Conservation (phyloP, 495 filamentous ascomycete genomes). For the Neurospora intermedia region DNA sequence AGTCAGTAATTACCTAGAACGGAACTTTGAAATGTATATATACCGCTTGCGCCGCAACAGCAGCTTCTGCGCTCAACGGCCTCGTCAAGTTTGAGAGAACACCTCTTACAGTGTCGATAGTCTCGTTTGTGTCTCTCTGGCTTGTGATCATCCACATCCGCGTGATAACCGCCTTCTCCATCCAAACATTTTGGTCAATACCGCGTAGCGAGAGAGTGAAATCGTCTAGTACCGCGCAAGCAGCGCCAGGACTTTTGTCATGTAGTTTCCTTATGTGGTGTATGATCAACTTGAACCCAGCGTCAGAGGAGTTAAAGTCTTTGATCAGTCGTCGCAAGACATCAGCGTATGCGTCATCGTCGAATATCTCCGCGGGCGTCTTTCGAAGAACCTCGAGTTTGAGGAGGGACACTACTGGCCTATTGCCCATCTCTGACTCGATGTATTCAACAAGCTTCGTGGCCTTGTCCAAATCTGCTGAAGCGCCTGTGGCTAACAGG, state of each 20-base stretch:
- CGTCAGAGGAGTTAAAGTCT: slow-evolving; percentile 44
- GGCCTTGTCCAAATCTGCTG: slow-evolving; percentile 42
- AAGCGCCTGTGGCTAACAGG: slow-evolving; percentile 34
- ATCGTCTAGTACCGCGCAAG: slow-evolving; percentile 47
- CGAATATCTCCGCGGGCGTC: slow-evolving; percentile 34
- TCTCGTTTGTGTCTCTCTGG: slow-evolving; percentile 17
- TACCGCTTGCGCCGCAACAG: slow-evolving; percentile 63
- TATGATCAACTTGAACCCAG: slow-evolving; percentile 58
- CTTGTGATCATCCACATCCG: slow-evolving; percentile 48
- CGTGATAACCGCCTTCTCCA: slow-evolving; percentile 54
- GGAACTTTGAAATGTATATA: slow-evolving; percentile 6
- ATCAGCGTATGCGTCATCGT: slow-evolving; percentile 38
- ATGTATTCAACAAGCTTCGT: slow-evolving; percentile 46
- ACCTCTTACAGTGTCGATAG: slow-evolving; percentile 10
- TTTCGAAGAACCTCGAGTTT: slow-evolving; percentile 52
- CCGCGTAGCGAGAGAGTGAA: slow-evolving; percentile 40
- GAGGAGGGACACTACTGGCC: slow-evolving; percentile 55
- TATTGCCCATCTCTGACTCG: slow-evolving; percentile 49
- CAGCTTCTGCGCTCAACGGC: slow-evolving; percentile 42
- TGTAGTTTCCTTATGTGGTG: slow-evolving; percentile 58
- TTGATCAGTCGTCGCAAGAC: slow-evolving; percentile 46
- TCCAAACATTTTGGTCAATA: slow-evolving; percentile 40
- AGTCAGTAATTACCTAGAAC: neutral
- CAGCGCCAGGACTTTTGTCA: slow-evolving; percentile 39
- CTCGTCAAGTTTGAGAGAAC: slow-evolving; percentile 16